These are phyloP conservation scores for Panicum virgatum DNA, from an alignment of 202 grass and related monocot species.

Conservation along the genomic window DNA sequence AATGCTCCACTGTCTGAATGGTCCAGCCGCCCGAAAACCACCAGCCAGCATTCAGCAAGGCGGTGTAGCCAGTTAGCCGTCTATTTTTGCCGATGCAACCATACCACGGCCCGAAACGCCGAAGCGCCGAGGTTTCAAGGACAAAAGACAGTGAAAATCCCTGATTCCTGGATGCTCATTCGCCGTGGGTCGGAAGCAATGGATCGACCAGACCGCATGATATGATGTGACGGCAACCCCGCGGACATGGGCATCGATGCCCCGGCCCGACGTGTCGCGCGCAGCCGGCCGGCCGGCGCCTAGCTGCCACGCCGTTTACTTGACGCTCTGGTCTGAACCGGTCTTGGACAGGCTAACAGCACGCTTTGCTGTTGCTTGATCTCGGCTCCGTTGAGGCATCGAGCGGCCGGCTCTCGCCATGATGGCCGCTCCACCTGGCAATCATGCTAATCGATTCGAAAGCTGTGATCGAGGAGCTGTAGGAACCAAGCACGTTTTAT, in stretches of 20 bases:
- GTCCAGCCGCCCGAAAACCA: neutral
- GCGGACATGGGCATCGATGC: neutral
- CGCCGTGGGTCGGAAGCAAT: slow-evolving; percentile 24
- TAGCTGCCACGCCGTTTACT: neutral
- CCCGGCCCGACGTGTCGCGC: neutral
- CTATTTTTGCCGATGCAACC: no score
- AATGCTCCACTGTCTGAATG: neutral
- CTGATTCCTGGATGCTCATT: neutral
- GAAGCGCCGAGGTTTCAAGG: neutral
- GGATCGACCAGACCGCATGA: neutral
- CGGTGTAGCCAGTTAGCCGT: neutral
- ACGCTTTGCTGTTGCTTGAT: neutral
- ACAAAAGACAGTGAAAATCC: neutral
- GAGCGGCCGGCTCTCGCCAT: slow-evolving; percentile 13
- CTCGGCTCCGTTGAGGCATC: neutral
- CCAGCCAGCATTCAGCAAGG: neutral
- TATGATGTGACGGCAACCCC: no score
- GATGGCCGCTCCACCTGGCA: slow-evolving; percentile 26
- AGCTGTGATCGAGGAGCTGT: neutral
- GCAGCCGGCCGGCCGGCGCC: neutral
- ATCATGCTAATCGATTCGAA: slow-evolving; percentile 4
- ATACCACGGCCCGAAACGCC: no score
- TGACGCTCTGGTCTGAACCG: neutral
- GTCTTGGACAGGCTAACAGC: neutral
- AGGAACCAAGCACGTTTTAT: neutral